phyloP scores from a whole-genome alignment of 306 rosid genomes.

The Adenanthera pavonina region DNA sequence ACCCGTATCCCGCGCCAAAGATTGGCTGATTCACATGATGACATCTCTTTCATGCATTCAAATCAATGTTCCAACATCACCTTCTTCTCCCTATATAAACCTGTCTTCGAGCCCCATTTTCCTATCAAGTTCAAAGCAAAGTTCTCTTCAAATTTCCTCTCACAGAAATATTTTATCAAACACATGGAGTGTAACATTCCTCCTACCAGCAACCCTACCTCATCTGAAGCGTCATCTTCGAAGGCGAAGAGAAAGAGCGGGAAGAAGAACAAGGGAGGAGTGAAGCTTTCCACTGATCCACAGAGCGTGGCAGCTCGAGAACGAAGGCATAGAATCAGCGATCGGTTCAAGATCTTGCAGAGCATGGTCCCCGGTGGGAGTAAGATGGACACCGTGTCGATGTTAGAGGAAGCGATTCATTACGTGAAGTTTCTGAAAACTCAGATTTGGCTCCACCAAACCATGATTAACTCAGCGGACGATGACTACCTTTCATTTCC shows the following conservation, averaged over 20 bases:
- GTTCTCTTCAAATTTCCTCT: background rate
- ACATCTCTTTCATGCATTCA: slow-evolving; percentile 46
- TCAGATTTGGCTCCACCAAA: slow-evolving; percentile 86
- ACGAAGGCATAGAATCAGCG: slow-evolving; percentile 88
- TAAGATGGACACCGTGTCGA: slow-evolving; percentile 88
- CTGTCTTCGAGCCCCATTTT: background rate
- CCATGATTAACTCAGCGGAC: slow-evolving; percentile 60
- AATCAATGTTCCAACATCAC: slow-evolving; percentile 35
- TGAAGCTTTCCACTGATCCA: slow-evolving; percentile 89
- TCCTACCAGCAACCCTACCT: slow-evolving; percentile 27
- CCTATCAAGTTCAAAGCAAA: slow-evolving; percentile 18
- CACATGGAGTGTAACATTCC: slow-evolving; percentile 53
- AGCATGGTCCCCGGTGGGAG: slow-evolving; percentile 92
- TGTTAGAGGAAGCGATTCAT: slow-evolving; percentile 88
- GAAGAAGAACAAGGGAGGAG: slow-evolving; percentile 45
- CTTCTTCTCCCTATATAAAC: slow-evolving; percentile 41
- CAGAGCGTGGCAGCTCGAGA: slow-evolving; percentile 95
- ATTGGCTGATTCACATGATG: slow-evolving; percentile 76
- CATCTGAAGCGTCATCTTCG: slow-evolving; percentile 51
- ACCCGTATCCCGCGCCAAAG: slow-evolving; percentile 84
- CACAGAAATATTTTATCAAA: background rate
- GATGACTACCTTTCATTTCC: slow-evolving; percentile 5
- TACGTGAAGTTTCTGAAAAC: slow-evolving; percentile 82
- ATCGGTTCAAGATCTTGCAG: slow-evolving; percentile 85
- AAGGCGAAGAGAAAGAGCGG: slow-evolving; percentile 37